phyloP scores from a whole-genome alignment of 495 filamentous ascomycete species.

The Podospora pseudopauciseta region DNA sequence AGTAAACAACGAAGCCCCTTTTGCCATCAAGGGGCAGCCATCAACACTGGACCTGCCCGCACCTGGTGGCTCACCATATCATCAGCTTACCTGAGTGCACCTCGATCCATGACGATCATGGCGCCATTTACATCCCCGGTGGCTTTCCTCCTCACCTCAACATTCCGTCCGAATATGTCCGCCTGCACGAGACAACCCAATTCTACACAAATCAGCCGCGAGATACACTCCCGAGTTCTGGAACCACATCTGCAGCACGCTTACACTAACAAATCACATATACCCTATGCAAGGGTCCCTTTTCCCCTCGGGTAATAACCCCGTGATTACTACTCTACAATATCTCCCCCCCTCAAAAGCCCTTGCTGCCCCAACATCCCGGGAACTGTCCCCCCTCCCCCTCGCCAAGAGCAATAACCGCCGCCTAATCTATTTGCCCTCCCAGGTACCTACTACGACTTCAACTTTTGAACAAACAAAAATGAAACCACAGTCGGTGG shows the following conservation, averaged over 20 bases:
- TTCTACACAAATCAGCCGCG: neutral
- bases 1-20: neutral
- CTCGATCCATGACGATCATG: neutral
- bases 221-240: neutral
- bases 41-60: neutral
- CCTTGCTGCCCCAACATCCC: conserved; percentile 5
- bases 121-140: neutral
- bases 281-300: neutral
- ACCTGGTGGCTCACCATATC: neutral
- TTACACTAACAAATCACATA: neutral
- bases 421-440: conserved; percentile 14
- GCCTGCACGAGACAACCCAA: neutral
- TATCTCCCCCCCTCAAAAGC: neutral
- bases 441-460: neutral
- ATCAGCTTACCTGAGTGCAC: too few relatives aligned
- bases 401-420: conserved; percentile 19
- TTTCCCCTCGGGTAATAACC: neutral
- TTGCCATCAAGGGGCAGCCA: neutral
- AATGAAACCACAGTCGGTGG: neutral
- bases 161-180: neutral
- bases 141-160: neutral
- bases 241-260: neutral
- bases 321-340: neutral
- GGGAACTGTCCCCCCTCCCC: conserved; percentile 6
- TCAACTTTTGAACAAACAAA: neutral